phyloP scores from a whole-genome alignment of 1,284 basidiomycete species.

The Pseudozyma tsukubaensis region DNA sequence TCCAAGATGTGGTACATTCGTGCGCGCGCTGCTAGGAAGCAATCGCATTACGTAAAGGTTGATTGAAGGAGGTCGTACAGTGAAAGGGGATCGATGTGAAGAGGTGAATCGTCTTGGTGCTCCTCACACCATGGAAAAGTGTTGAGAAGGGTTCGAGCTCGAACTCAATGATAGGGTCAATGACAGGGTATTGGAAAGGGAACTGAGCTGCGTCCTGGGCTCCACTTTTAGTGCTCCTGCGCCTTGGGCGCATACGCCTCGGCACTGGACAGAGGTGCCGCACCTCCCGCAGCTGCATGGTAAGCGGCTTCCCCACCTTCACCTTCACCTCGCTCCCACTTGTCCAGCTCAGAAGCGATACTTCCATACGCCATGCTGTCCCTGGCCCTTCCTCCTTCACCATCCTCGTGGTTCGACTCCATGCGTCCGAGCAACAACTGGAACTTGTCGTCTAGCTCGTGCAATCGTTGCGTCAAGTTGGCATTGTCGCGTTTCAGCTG shows the following conservation, averaged over 20 bases:
- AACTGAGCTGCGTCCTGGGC: too few species aligned
- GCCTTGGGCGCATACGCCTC: slow-evolving; percentile 33
- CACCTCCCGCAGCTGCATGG: neutral
- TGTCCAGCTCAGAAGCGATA: slow-evolving; percentile 63
- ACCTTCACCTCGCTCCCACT: slow-evolving; percentile 55
- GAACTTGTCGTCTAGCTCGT: slow-evolving; percentile 62
- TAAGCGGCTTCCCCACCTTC: slow-evolving; percentile 28
- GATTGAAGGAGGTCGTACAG: neutral
- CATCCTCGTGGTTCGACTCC: slow-evolving; percentile 51
- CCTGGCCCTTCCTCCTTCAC: slow-evolving; percentile 30
- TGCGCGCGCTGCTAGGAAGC: neutral
- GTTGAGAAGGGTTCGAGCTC: too few species aligned
- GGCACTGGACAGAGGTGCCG: slow-evolving; percentile 33
- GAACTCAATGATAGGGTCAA: too few species aligned
- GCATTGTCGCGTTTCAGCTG: slow-evolving; percentile 58
- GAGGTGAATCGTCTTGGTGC: too few species aligned
- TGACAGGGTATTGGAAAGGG: too few species aligned
- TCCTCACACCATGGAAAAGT: too few species aligned
- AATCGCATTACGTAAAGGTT: neutral
- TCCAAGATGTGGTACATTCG: too few species aligned
- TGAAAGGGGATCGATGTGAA: too few species aligned
- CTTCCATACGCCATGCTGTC: slow-evolving; percentile 53
- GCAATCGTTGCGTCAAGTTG: slow-evolving; percentile 48
- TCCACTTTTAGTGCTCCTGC: slow-evolving; percentile 9
- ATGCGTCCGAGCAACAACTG: slow-evolving; percentile 56